Evolutionary conservation across 805 yeast genomes (phyloP).

Genomic region (Wickerhamomyces silvicola): DNA sequence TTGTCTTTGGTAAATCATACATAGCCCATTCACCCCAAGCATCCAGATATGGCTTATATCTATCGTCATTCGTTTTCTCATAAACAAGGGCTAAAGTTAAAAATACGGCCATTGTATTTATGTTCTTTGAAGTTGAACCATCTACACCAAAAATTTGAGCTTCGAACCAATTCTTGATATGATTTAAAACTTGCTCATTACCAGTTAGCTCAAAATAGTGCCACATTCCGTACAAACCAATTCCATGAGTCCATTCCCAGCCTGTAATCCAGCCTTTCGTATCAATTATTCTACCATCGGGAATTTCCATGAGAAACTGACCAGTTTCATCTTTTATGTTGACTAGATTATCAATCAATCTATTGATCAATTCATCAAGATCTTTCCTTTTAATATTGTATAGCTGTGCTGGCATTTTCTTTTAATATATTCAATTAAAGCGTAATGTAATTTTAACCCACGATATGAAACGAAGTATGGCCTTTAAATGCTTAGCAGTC

Average conservation of each 20-base stretch:
- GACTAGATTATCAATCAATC: conserved; percentile 6
- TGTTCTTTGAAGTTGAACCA: conserved; percentile 10
- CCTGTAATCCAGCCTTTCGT: conserved; percentile 13
- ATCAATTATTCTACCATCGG: conserved; percentile 10
- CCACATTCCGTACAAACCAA: conserved; percentile 12
- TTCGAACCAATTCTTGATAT: conserved; percentile 8
- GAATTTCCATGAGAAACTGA: conserved; percentile 8
- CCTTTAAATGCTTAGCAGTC: too few relatives aligned
- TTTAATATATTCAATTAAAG: too few relatives aligned
- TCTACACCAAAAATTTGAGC: conserved; percentile 10
- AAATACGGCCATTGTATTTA: conserved; percentile 9
- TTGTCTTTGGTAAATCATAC: conserved; percentile 8
- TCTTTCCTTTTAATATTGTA: conserved; percentile 5
- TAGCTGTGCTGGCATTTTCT: conserved; percentile 7
- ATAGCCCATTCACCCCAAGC: conserved; percentile 12
- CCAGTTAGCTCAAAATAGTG: conserved; percentile 6
- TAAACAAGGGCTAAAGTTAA: conserved; percentile 6
- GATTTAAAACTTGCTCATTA: conserved; percentile 2
- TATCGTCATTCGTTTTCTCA: conserved; percentile 4
- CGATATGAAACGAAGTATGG: too few relatives aligned
- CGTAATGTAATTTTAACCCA: too few relatives aligned
- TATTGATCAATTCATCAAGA: conserved; percentile 6
- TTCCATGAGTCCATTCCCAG: conserved; percentile 14
- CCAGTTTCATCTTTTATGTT: conserved; percentile 9
- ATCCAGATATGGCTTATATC: conserved; percentile 7